These are phyloP conservation scores for Pseudogymnoascus sp. DNA, from an alignment of 2,329 filamentous ascomycete species.

Conservation along the genomic window DNA sequence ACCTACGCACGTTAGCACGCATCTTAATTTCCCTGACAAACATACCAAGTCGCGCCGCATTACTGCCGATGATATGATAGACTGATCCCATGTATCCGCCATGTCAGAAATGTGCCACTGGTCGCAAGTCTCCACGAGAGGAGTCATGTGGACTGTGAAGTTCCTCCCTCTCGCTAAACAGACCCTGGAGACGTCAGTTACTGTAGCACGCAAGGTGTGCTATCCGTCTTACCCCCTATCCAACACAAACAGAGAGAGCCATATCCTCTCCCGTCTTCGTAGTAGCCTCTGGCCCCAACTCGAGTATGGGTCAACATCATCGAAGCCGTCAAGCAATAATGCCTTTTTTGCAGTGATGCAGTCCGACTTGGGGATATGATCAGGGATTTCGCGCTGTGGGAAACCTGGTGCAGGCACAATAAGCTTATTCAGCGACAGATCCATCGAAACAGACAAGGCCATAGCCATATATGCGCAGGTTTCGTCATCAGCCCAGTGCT, in stretches of 20 bases:
- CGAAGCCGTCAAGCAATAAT: constrained; percentile 59
- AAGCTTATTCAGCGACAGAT: constrained; percentile 63
- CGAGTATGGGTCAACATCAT: constrained; percentile 52
- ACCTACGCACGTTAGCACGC: constrained; percentile 31
- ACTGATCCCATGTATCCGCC: constrained; percentile 59
- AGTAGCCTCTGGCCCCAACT: constrained; percentile 53
- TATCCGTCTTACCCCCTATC: constrained; percentile 49
- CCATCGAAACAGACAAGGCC: constrained; percentile 60
- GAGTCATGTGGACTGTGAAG: constrained; percentile 60
- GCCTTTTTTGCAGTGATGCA: constrained; percentile 61
- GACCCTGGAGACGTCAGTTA: constrained; percentile 37
- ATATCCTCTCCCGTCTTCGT: constrained; percentile 58
- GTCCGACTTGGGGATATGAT: constrained; percentile 53
- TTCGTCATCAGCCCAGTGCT: constrained; percentile 63
- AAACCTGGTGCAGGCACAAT: constrained; percentile 46
- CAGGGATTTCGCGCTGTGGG: constrained; percentile 36
- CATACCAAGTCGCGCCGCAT: constrained; percentile 57
- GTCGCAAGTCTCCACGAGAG: constrained; percentile 59
- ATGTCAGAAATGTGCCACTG: constrained; percentile 58
- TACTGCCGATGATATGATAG: constrained; percentile 64
- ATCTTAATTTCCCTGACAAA: background rate
- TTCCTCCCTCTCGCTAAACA: constrained; percentile 61
- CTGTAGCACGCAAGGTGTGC: background rate
- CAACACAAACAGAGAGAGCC: constrained; percentile 64
- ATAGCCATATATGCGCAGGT: constrained; percentile 64